Base-by-base conservation (phyloP, 139 green algal genomes). In the Pleodorina starrii region DNA sequence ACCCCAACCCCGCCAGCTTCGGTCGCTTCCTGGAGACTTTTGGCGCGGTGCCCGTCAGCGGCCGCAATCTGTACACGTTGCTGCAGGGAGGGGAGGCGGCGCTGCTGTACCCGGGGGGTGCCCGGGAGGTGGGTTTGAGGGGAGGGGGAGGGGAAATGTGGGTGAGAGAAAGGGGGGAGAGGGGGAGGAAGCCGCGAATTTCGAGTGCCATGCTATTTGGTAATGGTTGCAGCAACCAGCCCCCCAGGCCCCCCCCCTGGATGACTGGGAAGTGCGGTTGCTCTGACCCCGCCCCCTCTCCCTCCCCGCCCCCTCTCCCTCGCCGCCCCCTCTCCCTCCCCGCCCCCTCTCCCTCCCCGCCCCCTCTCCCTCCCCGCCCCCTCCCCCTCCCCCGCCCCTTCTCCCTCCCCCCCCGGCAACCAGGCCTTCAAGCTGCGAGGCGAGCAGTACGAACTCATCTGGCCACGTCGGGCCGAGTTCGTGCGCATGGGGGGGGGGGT, bases 21-120 rank as follows among this genome's bases (percentile, higher is more conserved):
- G 79, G 87, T 42, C 89, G 76, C 32, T 91, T 97, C 73, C 93
- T 99, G 90, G 92, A 90, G n/a, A 95, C 93, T 14, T 99, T 98
- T 91, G 98, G 98, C 19, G 97, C 97, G 7, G 97, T 99, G 50
- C 95, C 95, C 2, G 98, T 99, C 14, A 95, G 87, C 12, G 93
- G 90, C 6, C 90, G 81, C 46, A 97, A 97, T 89, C 93, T 99
- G 75, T 94, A 97, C 91, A 84, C 90, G 74, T 94, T 99, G 54
- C 92, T 99, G 76, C 60, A 84, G 29, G 92, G 92, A 11, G 92
- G 91, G 7, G 97, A 99, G 90, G 84, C 91, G 1, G 95, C 96
- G 77, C 94, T 99, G 87, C 93, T 99, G 29, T 99, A 97, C 90
- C 98, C 98, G 7, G 97, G 97, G 1, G 97, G 96, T 0, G 95